Evolutionary conservation across 2,329 filamentous ascomycete species (phyloP).

Genomic region (Claviceps sp.): DNA sequence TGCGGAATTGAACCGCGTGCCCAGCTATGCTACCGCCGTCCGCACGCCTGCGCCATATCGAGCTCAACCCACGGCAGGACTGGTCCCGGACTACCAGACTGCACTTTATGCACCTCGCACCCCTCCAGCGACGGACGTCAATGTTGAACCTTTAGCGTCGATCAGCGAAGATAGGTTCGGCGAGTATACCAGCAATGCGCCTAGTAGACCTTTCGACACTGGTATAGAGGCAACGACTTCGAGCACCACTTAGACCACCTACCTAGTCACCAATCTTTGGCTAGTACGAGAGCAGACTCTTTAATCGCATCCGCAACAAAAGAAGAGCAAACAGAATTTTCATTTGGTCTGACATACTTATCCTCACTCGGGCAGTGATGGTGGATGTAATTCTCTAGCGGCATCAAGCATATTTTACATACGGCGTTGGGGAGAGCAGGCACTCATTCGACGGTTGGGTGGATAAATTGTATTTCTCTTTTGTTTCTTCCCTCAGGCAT

Average conservation of each 20-base stretch:
- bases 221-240: neutral
- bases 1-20: constrained; percentile 56
- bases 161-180: constrained; percentile 19
- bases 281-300: neutral
- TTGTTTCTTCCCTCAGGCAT: neutral
- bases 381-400: neutral
- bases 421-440: neutral
- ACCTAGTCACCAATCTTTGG: neutral
- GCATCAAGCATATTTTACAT: neutral
- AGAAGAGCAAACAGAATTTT: neutral
- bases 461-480: neutral
- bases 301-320: neutral
- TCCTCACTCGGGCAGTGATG: neutral
- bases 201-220: neutral
- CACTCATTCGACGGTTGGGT: neutral
- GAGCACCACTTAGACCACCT: neutral
- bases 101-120: constrained; percentile 41
- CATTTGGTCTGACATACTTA: neutral
- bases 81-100: constrained; percentile 54
- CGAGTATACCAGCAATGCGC: constrained; percentile 7
- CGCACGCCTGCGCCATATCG: constrained; percentile 46
- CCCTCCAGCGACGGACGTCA: constrained; percentile 24
- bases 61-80: constrained; percentile 31
- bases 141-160: constrained; percentile 16
- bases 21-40: constrained; percentile 64